A percentile compares a stretch with the other conserved stretches of the same genome.
Conservation (phyloP, 179 eudicot genomes). For the Vitellaria paradoxa region DNA sequence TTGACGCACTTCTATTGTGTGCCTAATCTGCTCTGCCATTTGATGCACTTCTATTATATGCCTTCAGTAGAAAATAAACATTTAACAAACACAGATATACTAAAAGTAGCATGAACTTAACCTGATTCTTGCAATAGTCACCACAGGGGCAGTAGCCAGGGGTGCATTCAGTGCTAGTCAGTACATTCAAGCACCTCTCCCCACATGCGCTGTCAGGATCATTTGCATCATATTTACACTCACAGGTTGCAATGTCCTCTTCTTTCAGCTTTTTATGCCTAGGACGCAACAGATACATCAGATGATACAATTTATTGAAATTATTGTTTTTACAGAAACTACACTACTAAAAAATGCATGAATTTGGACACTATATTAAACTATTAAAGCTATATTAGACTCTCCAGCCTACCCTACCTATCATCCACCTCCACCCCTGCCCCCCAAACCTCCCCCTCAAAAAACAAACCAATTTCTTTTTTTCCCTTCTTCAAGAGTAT, state of each 20-base stretch:
- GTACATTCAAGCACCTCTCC: constrained; percentile 72
- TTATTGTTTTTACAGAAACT: neutral
- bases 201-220: constrained; percentile 85
- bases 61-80: no score
- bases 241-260: constrained; percentile 80
- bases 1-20: no score
- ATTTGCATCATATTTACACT: constrained; percentile 58
- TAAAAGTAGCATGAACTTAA: constrained; percentile 10
- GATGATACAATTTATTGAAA: neutral
- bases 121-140: constrained; percentile 81
- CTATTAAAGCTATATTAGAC: no score
- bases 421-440: no score
- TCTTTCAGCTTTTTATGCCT: constrained; percentile 74
- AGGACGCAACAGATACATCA: constrained; percentile 6
- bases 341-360: neutral
- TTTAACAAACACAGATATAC: neutral
- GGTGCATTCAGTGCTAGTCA: constrained; percentile 87
- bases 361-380: no score
- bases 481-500: no score
- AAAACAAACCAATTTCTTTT: no score
- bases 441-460: no score
- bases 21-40: no score
- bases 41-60: no score
- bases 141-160: constrained; percentile 85
- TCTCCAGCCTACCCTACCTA: no score